Conservation (phyloP, 1,284 basidiomycete species). For the Melampsora larici-populina region DNA sequence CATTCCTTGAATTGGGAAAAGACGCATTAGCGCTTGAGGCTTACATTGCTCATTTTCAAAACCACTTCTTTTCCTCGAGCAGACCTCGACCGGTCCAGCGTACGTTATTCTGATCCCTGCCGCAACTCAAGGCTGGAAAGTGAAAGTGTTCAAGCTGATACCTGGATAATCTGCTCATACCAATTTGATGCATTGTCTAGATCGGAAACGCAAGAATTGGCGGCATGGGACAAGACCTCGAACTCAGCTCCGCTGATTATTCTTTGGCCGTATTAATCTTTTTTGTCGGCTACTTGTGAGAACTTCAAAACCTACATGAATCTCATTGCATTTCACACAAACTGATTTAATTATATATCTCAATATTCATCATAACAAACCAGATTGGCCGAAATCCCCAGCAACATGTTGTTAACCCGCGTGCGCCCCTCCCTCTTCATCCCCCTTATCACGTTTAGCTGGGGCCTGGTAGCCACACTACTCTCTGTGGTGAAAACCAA, state of each 20-base stretch:
- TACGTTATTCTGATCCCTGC: background rate
- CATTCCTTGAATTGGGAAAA: background rate
- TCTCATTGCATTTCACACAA: background rate
- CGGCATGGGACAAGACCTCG: background rate
- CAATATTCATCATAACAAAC: too few species aligned
- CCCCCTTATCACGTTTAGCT: background rate
- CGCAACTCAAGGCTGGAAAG: too few species aligned
- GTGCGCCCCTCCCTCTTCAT: conserved; percentile 2
- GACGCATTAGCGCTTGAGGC: too few species aligned
- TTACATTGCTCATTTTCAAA: background rate
- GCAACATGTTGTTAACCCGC: conserved; percentile 8
- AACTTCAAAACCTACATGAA: background rate
- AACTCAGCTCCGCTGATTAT: background rate
- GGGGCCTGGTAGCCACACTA: conserved; percentile 3
- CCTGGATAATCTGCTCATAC: too few species aligned
- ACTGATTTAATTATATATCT: background rate
- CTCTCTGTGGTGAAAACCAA: background rate
- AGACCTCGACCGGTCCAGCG: background rate
- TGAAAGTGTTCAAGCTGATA: too few species aligned
- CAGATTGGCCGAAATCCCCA: conserved; percentile 1
- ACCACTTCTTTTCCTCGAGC: background rate
- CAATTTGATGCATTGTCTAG: background rate
- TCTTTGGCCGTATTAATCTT: conserved; percentile 1
- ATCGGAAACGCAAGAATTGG: conserved; percentile 4
- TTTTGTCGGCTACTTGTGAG: conserved; percentile 1